phyloP scores from a whole-genome alignment of 306 rosid species.

The Cicer pinnatifidum region DNA sequence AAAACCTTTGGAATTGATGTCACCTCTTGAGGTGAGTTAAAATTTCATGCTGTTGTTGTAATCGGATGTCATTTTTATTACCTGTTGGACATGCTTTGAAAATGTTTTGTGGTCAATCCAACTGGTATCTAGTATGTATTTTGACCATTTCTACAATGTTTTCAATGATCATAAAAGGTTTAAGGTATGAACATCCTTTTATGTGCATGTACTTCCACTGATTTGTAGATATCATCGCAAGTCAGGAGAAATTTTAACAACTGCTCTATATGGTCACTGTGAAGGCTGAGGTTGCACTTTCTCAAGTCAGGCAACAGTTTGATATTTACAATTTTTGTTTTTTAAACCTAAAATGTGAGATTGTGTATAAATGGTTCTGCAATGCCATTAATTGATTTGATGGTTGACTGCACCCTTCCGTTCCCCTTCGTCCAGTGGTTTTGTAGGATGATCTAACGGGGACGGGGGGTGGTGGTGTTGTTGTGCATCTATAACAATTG shows the following conservation, averaged over 20 bases:
- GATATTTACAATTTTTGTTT: constrained; percentile 63
- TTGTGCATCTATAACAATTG: constrained; percentile 29
- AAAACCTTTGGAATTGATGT: constrained; percentile 93
- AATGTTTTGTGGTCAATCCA: constrained; percentile 44
- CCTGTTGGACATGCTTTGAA: constrained; percentile 45
- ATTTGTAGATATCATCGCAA: constrained; percentile 92
- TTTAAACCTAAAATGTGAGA: constrained; percentile 45
- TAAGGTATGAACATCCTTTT: constrained; percentile 69
- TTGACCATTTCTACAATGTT: constrained; percentile 56
- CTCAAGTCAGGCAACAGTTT: constrained; percentile 91
- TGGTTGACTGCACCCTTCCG: constrained; percentile 45
- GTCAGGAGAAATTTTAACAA: constrained; percentile 82
- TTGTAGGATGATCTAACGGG: constrained; percentile 12
- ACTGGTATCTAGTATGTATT: constrained; percentile 53
- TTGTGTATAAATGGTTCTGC: constrained; percentile 52
- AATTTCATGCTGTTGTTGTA: constrained; percentile 33
- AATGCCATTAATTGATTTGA: constrained; percentile 51
- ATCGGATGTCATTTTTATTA: constrained; percentile 41
- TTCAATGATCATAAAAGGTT: constrained; percentile 59
- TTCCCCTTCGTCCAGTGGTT: constrained; percentile 20
- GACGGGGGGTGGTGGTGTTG: neutral
- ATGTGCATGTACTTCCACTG: constrained; percentile 91
- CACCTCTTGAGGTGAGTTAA: constrained; percentile 89
- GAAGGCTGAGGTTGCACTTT: constrained; percentile 83
- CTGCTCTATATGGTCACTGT: constrained; percentile 91